phyloP scores from a whole-genome alignment of 2,329 filamentous ascomycete genomes.

The Westerdykella aurantiaca region DNA sequence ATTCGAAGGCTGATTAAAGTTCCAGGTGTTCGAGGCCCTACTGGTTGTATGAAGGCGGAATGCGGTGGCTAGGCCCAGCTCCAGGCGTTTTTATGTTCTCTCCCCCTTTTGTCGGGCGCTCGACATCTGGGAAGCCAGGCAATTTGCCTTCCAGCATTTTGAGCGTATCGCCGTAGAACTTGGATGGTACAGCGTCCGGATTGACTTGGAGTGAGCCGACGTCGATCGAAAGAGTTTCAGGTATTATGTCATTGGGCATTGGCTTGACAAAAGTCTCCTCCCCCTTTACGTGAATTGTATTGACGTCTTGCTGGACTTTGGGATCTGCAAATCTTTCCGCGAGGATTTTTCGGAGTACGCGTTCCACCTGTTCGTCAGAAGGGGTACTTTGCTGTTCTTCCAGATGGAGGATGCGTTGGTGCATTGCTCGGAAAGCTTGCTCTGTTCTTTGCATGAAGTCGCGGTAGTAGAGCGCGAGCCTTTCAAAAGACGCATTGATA shows the following conservation, averaged over 20 bases:
- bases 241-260: conserved; percentile 3
- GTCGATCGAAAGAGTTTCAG: conserved; percentile 10
- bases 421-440: conserved; percentile 21
- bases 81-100: not conserved
- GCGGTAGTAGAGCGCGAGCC: not conserved
- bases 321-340: conserved; percentile 24
- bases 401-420: conserved; percentile 21
- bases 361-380: conserved; percentile 32
- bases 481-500: not conserved
- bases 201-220: conserved; percentile 20
- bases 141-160: conserved; percentile 22
- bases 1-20: too few relatives aligned
- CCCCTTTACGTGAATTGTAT: conserved; percentile 10
- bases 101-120: not conserved
- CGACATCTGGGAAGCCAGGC: conserved; percentile 13
- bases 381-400: conserved; percentile 23
- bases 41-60: too few relatives aligned
- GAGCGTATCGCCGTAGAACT: conserved; percentile 23
- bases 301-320: conserved; percentile 6
- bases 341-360: conserved; percentile 32
- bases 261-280: conserved; percentile 16
- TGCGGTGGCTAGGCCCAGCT: too few relatives aligned
- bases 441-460: conserved; percentile 32
- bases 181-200: conserved; percentile 25
- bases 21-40: too few relatives aligned